A percentile compares a stretch with the other conserved stretches of the same genome.
Conservation (phyloP, 177 flowering plant genomes). For the Vitis hybrid region DNA sequence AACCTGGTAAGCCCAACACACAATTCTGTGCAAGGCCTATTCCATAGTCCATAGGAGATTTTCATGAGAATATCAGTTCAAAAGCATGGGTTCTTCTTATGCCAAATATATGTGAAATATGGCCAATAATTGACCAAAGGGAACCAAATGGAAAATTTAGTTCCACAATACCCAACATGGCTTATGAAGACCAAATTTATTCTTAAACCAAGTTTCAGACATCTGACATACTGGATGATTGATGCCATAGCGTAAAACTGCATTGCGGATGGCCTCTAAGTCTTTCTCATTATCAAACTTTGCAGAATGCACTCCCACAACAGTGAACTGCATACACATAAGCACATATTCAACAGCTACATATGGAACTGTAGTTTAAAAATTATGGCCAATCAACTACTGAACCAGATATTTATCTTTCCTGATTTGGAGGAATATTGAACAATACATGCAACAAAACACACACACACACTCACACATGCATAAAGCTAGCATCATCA, state of each 20-base stretch:
- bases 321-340: slow-evolving; percentile 64
- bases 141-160: not conserved
- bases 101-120: no score
- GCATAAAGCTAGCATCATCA: no score
- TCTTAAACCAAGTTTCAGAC: not conserved
- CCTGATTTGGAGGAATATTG: slow-evolving; percentile 1
- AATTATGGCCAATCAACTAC: not conserved
- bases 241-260: slow-evolving; percentile 85
- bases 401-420: not conserved
- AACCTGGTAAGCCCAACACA: no score
- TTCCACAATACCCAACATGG: not conserved
- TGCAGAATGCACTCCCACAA: slow-evolving; percentile 97
- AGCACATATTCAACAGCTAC: not conserved
- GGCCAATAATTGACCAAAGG: not conserved
- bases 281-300: slow-evolving; percentile 98
- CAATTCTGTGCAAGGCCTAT: no score
- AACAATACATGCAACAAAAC: not conserved
- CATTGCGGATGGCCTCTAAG: slow-evolving; percentile 91
- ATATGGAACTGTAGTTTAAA: not conserved
- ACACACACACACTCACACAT: no score
- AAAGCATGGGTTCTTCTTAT: no score
- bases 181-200: not conserved
- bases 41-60: no score
- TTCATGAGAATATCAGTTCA: no score
- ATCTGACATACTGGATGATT: slow-evolving; percentile 78